Evolutionary conservation across 2,329 filamentous ascomycete species (phyloP), one percentile per base, ranked within the genome.

Genomic region (Penicillium sp.): DNA sequence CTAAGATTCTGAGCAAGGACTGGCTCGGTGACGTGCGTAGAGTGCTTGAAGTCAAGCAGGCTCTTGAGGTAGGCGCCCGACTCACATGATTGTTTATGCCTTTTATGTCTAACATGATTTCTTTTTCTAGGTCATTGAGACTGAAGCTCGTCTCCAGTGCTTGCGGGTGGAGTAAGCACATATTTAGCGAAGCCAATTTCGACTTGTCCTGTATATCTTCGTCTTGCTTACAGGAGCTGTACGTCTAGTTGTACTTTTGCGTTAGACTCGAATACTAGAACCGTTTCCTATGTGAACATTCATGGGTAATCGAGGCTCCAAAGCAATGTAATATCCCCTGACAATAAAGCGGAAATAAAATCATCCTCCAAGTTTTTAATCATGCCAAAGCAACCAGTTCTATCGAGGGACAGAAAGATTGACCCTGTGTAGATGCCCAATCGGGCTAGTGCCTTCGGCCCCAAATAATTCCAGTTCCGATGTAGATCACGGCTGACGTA

Each of bases 51-150:
- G 92, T 96, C 49, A 82, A 85, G 68, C 92, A 98, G 70, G 92
- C 92, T 57, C 74, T 98, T 56, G 92, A 98, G 67, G 92, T 95
- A 67, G n/a, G n/a, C n/a, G n/a, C n/a, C n/a, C n/a, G n/a, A n/a
- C n/a, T n/a, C n/a, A n/a, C n/a, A n/a, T n/a, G n/a, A n/a, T n/a
- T n/a, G n/a, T n/a, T n/a, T n/a, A n/a, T n/a, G n/a, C n/a, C n/a
- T n/a, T n/a, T n/a, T n/a, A n/a, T n/a, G n/a, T n/a, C 51, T 56
- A 46, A 57, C 46, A 20, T 31, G 7, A 29, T 15, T 39, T 34
- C 36, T 29, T 35, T 39, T 33, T 29, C 33, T 54, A 89, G 85
- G 81, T 93, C 41, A 93, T 95, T 68, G 81, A 87, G 52, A 85
- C 88, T 4, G 88, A 95, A 70, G 89, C 89, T 27, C 78, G 89